These are phyloP conservation scores for Pichia sp. DNA, from an alignment of 1,139 yeast species.

Conservation along the genomic window DNA sequence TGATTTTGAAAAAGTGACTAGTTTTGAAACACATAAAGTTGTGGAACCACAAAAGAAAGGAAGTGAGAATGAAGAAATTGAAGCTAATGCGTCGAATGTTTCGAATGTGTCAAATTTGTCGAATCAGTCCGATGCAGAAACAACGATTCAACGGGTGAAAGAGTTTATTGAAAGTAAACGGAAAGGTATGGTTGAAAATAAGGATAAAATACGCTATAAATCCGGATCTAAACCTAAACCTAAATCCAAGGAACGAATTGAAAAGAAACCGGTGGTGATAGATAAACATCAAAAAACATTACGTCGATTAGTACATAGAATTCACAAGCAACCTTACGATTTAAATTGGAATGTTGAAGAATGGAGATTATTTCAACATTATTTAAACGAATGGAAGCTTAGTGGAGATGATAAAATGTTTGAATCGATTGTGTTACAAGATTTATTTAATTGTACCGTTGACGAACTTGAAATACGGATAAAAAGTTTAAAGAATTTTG, in stretches of 20 bases:
- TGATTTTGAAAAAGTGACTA: no score
- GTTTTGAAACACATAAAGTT: no score
- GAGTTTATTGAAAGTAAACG: constrained; percentile 9
- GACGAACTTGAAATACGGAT: constrained; percentile 22
- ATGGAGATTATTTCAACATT: constrained; percentile 15
- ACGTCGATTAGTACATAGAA: constrained; percentile 9
- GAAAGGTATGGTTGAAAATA: background rate
- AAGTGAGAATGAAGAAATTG: no score
- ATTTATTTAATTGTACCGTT: constrained; percentile 22
- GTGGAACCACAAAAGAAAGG: no score
- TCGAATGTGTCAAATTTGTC: no score
- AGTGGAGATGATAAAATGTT: constrained; percentile 20
- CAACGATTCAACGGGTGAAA: constrained; percentile 7
- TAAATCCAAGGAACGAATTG: background rate
- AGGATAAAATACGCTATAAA: background rate
- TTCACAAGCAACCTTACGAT: constrained; percentile 11
- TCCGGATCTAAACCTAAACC: background rate
- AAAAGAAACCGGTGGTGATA: background rate
- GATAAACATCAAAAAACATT: constrained; percentile 3
- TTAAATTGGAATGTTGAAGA: constrained; percentile 14
- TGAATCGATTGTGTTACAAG: constrained; percentile 15
- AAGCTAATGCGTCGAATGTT: no score
- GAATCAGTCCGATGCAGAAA: constrained; percentile 7
- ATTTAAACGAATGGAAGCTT: constrained; percentile 14
- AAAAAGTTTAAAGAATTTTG: constrained; percentile 18